Conservation (phyloP, 176 grass and related monocot species). For the Carex scoparia region DNA sequence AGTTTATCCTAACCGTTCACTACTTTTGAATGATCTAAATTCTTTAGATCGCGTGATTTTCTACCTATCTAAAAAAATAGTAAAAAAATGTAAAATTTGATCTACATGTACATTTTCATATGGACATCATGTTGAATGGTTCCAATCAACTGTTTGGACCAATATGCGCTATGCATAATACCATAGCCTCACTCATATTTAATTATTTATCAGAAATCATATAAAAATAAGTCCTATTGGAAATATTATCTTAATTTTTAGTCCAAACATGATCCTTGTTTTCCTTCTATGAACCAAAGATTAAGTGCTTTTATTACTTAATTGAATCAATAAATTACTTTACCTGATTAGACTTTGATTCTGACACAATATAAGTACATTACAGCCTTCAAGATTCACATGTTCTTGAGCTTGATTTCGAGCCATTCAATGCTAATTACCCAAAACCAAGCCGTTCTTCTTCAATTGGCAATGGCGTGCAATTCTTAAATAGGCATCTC, state of each 20-base stretch:
- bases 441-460: constrained; percentile 70
- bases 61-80: no score
- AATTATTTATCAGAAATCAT: not conserved
- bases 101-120: no score
- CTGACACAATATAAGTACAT: constrained; percentile 17
- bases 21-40: no score
- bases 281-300: not conserved
- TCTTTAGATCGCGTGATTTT: no score
- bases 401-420: constrained; percentile 82
- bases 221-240: not conserved
- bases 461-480: constrained; percentile 95
- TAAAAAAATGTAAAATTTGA: no score
- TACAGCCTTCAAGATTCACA: constrained; percentile 40
- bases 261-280: not conserved
- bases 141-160: no score
- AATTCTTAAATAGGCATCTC: constrained; percentile 86
- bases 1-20: no score
- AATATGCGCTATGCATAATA: no score
- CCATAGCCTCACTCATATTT: not conserved
- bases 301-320: not conserved
- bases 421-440: constrained; percentile 83
- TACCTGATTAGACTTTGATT: not conserved
- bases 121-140: no score
- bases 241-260: not conserved
- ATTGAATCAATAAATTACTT: not conserved